A percentile compares a stretch with the other conserved stretches of the same genome.
phyloP scores from a whole-genome alignment of 1,139 yeast genomes.

The Blastobotrys serpentis region DNA sequence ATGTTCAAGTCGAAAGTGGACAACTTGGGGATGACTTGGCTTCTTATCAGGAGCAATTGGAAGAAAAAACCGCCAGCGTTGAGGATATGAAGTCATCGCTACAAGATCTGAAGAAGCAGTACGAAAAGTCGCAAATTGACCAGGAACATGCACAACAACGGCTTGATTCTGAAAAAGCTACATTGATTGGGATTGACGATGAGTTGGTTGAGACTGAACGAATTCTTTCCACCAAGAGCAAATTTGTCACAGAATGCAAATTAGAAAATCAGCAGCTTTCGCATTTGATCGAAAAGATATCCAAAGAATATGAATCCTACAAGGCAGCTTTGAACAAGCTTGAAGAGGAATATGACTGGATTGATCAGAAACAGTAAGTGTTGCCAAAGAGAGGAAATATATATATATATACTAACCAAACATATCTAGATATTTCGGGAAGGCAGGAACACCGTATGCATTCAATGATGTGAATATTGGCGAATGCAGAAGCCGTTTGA shows the following conservation, averaged over 20 bases:
- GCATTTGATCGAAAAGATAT: conserved; percentile 64
- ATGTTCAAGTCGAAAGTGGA: conserved; percentile 68
- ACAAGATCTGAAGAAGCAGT: conserved; percentile 33
- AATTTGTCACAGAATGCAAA: conserved; percentile 50
- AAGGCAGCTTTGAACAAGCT: conserved; percentile 50
- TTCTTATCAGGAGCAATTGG: conserved; percentile 44
- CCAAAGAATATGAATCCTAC: conserved; percentile 42
- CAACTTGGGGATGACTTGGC: conserved; percentile 60
- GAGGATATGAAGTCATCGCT: conserved; percentile 45
- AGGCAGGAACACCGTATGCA: conserved; percentile 39
- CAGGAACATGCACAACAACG: conserved; percentile 44
- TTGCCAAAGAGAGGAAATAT: conserved; percentile 46
- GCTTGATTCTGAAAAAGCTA: conserved; percentile 62
- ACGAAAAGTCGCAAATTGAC: conserved; percentile 36
- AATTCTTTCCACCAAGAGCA: conserved; percentile 53
- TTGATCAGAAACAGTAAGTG: conserved; percentile 55
- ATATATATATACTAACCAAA: background rate
- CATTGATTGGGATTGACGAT: conserved; percentile 68
- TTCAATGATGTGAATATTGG: conserved; percentile 57
- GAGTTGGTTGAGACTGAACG: conserved; percentile 67
- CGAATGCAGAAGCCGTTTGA: conserved; percentile 59
- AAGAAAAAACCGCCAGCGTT: conserved; percentile 40
- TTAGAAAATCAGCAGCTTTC: conserved; percentile 57
- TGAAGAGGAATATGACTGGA: conserved; percentile 66
- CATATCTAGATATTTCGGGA: conserved; percentile 36